A percentile compares a stretch with the other conserved stretches of the same genome.
phyloP scores from a whole-genome alignment of 257 asterid species.

The Solanum clarkiae region DNA sequence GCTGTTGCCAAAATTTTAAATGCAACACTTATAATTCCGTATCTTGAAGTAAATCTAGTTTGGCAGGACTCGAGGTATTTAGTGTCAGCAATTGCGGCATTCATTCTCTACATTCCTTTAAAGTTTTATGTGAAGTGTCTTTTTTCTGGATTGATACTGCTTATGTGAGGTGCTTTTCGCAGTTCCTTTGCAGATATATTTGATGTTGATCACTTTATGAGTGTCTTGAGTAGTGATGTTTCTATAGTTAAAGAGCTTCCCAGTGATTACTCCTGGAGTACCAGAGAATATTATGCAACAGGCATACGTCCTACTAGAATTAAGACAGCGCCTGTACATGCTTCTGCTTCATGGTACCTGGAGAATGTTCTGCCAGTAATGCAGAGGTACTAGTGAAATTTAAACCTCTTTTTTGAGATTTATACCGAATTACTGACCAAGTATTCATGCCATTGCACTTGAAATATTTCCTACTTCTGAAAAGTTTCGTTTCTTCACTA shows the following conservation, averaged over 20 bases:
- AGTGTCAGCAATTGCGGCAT: neutral
- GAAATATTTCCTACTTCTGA: neutral
- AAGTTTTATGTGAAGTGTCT: neutral
- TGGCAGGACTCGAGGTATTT: constrained; percentile 35
- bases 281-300: constrained; percentile 37
- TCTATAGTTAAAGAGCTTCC: constrained; percentile 26
- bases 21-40: constrained; percentile 35
- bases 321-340: constrained; percentile 37
- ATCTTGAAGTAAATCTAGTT: constrained; percentile 34
- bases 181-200: constrained; percentile 36
- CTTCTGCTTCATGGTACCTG: constrained; percentile 33
- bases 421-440: neutral
- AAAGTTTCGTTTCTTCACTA: neutral
- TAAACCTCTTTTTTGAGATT: neutral
- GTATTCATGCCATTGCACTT: neutral
- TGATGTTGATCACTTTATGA: constrained; percentile 28
- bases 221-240: constrained; percentile 16
- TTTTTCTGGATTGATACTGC: neutral
- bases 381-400: constrained; percentile 19
- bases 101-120: neutral
- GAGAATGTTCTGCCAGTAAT: constrained; percentile 31
- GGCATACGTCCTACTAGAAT: constrained; percentile 34
- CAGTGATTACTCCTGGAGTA: constrained; percentile 28
- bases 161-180: neutral
- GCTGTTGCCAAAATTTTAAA: constrained; percentile 40